Percentiles rank a stretch among this genome's conserved stretches.
These are phyloP conservation scores for Torulaspora indica DNA, from an alignment of 805 yeast species.

Conservation along the genomic window DNA sequence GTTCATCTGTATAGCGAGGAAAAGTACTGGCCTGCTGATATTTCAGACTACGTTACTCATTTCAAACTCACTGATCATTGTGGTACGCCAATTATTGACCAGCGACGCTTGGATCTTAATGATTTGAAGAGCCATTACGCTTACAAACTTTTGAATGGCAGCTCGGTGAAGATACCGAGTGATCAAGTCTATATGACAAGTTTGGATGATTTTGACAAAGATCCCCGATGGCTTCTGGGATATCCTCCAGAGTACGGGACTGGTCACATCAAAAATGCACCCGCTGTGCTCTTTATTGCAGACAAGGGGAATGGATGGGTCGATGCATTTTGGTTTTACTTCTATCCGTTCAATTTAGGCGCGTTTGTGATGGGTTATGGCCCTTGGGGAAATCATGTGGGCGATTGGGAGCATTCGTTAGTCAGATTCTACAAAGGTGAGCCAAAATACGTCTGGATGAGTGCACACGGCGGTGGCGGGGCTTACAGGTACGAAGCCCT, in stretches of 20 bases:
- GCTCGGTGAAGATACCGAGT: slow-evolving; percentile 20
- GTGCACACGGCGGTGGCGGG: slow-evolving; percentile 97
- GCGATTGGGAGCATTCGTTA: slow-evolving; percentile 96
- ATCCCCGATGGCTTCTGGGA: slow-evolving; percentile 88
- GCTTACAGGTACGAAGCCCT: slow-evolving; percentile 76
- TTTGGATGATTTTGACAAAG: slow-evolving; percentile 59
- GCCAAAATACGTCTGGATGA: slow-evolving; percentile 89
- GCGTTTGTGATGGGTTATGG: slow-evolving; percentile 98
- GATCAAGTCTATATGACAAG: slow-evolving; percentile 56
- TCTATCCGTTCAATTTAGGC: slow-evolving; percentile 89
- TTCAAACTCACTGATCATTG: slow-evolving; percentile 53
- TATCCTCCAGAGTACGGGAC: slow-evolving; percentile 63
- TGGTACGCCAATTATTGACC: slow-evolving; percentile 40
- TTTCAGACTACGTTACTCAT: slow-evolving; percentile 60
- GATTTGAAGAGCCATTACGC: slow-evolving; percentile 15
- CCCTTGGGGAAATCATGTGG: slow-evolving; percentile 95
- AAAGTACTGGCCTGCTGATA: slow-evolving; percentile 75
- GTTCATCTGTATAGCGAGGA: slow-evolving; percentile 90
- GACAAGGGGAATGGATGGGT: slow-evolving; percentile 95
- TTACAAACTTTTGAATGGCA: slow-evolving; percentile 17
- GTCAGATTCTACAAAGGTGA: slow-evolving; percentile 76
- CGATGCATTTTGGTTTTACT: slow-evolving; percentile 94
- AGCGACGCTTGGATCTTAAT: slow-evolving; percentile 29
- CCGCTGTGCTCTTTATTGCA: slow-evolving; percentile 74
- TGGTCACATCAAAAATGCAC: slow-evolving; percentile 71